Conservation (phyloP, 768 basidiomycete species). For the Lactarius deliciosus region DNA sequence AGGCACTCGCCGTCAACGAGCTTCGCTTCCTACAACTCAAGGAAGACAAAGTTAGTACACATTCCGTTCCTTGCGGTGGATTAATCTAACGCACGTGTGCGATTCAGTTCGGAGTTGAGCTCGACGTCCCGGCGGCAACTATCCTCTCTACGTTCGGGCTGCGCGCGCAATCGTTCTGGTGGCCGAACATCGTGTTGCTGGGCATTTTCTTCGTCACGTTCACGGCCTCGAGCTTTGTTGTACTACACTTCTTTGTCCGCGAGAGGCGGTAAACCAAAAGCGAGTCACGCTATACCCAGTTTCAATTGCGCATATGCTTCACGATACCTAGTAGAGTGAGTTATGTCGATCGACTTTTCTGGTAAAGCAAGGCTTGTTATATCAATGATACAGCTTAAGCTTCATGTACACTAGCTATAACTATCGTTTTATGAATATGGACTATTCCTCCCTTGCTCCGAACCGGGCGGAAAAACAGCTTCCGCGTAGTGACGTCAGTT, state of each 20-base stretch:
- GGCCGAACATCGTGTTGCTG: conserved; percentile 88
- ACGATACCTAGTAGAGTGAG: conserved; percentile 20
- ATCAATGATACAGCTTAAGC: too few species aligned
- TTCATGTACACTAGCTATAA: conserved; percentile 14
- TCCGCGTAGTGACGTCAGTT: neutral
- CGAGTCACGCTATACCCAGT: conserved; percentile 12
- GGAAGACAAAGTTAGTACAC: conserved; percentile 70
- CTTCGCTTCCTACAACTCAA: conserved; percentile 90
- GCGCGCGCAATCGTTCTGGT: conserved; percentile 96
- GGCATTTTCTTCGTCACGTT: conserved; percentile 84
- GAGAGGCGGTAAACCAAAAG: conserved; percentile 52
- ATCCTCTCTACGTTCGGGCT: conserved; percentile 95
- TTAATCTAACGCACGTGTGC: conserved; percentile 16
- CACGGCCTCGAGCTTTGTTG: conserved; percentile 72
- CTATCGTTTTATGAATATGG: conserved; percentile 7
- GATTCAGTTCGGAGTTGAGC: conserved; percentile 89
- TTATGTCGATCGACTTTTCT: conserved; percentile 6
- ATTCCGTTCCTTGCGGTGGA: conserved; percentile 2
- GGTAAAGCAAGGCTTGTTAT: neutral
- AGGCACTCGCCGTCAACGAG: conserved; percentile 97
- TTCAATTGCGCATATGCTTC: neutral
- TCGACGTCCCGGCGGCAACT: conserved; percentile 94
- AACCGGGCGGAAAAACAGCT: neutral
- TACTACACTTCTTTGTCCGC: conserved; percentile 85
- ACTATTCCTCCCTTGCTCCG: neutral